Base-by-base conservation (phyloP, 352 stramenopile species). In the Globisporangium canariense region DNA sequence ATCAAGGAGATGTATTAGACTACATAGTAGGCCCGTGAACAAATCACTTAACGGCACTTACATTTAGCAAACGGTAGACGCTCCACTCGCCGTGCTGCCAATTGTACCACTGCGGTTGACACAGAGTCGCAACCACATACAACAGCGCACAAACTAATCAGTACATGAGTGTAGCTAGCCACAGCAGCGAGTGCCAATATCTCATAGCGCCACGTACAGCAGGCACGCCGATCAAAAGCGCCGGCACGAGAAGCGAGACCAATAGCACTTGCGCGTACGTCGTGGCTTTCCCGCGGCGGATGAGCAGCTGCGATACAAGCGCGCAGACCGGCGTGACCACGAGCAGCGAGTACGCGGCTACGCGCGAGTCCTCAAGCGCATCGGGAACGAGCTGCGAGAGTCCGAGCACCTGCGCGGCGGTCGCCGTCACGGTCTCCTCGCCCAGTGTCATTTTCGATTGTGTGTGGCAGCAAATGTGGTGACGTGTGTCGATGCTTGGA, bases 381-480 rank as follows among this genome's bases (percentile, higher is more conserved):
- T 85, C 77, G 16, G 74, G 74, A 60, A 73, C 78, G 56, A 86
- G 67, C 47, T 56, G 65, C 62, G 78, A 81, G 62, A 85, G 73
- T 60, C 70, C 67, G 20, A 68, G 65, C 38, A 50, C 36, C 40
- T 54, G 54, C 41, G 47, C 41, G 8, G 43, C 43, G 22, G 32
- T 38, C 14, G 53, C 30, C 55, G 45, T 18, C n/a, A 59, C 18
- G 30, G n/a, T 34, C 28, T 53, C 53, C 11, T 58, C 40, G 13
- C 56, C 36, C 25, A 10, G 9, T 25, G 25, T n/a, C 20, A 34
- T 47, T 20, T 43, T 25, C 22, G 5, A n/a, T 49, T 49, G 40
- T n/a, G 40, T 49, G 43, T 20, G 16, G 16, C 43, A 47, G 16
- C 43, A 47, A 57, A 41, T 41, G 36, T 41, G 36, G 16, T 67